Base-by-base conservation (phyloP, 192 early-diverging fungal genomes). In the Chytriomyces sp. region DNA sequence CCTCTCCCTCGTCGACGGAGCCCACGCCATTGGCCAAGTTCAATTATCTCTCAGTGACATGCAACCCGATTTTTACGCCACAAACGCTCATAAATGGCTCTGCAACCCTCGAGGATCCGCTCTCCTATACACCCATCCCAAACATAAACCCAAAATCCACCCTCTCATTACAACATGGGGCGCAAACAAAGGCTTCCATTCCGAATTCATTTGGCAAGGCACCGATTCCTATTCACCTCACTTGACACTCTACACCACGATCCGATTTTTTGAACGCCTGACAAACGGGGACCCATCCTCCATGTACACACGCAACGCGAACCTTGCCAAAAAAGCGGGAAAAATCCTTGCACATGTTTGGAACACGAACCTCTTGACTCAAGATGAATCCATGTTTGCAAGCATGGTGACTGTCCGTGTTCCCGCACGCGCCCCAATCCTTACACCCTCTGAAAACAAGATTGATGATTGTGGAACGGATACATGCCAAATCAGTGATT, bases 1-100 rank as follows among this genome's bases (percentile, higher is more conserved):
- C 53, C 44, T 72, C 20, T 67, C 71, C 7, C 53, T 85, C 72
- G 48, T 85, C 20, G 84, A 85, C 71, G 84, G 80, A 5, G 84
- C 84, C 3, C 84, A 85, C 59, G 71, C 76, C 26, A 82, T 85
- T n/a, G 84, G 78, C 3, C 75, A 81, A 71, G 9, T 84, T 5
- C 50, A 65, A 3, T 62, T 85, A 28, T 43, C 73, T 60, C 77
- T 85, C 26, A 44, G 70, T 16, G 48, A 49, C 18, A 20, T 85
- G 16, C 75, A 83, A 61, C 86, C 91, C 0, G 93, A 94, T 69
- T 94, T 77, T 60, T 85, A 85, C 64, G 73, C 72, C 23, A 81
- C 81, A 10, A 85, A 85, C 67, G 48, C 65, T 0, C 84, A 85
- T 61, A 85, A 85, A 66, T 85, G 84, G 84, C 69, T 85, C 28